phyloP scores from a whole-genome alignment of 257 asterid genomes.

The Paraleonurus japonicus region DNA sequence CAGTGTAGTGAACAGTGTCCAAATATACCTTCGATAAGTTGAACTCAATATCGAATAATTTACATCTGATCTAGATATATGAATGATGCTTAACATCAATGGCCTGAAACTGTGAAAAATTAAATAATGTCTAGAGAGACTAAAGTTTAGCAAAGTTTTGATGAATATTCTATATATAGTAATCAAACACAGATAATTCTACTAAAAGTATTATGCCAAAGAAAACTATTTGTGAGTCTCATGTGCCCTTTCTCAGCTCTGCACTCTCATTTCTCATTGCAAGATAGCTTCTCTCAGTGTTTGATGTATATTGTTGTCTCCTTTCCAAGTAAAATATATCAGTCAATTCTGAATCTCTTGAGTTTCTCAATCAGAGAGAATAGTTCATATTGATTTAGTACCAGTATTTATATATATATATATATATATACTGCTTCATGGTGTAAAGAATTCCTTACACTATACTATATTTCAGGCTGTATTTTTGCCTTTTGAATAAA shows the following conservation, averaged over 20 bases:
- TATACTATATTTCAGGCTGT: neutral
- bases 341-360: neutral
- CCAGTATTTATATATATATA: neutral
- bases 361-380: conserved; percentile 4
- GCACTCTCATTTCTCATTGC: neutral
- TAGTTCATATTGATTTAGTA: neutral
- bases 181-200: too few species aligned
- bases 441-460: neutral
- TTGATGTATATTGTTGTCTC: neutral
- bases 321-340: neutral
- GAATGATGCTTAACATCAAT: neutral
- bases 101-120: too few species aligned
- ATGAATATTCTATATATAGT: too few species aligned
- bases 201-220: too few species aligned
- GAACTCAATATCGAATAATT: neutral
- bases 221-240: too few species aligned
- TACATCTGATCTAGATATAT: neutral
- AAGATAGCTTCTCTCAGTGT: neutral
- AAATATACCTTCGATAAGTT: neutral
- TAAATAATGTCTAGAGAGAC: too few species aligned
- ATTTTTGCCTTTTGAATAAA: too few species aligned
- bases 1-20: neutral
- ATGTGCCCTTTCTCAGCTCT: neutral
- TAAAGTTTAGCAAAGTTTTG: too few species aligned
- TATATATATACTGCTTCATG: neutral